Evolutionary conservation across 2,329 filamentous ascomycete genomes (phyloP).

Genomic region (Stemphylium beticola): DNA sequence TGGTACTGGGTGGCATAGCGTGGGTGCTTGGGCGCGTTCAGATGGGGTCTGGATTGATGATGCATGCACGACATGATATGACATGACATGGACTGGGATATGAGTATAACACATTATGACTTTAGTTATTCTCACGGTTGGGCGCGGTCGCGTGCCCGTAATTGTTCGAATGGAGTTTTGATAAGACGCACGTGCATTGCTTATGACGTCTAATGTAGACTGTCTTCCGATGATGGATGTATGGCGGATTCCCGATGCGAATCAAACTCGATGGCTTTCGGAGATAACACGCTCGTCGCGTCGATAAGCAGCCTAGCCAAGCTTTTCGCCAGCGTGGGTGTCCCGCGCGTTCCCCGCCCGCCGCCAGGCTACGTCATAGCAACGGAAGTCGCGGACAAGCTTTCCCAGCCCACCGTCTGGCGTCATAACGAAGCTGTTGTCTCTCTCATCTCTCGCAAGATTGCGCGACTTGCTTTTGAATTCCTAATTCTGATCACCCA

Average conservation of each 20-base stretch:
- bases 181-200: neutral
- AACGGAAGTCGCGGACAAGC: slow-evolving; percentile 21
- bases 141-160: neutral
- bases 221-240: neutral
- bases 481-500: neutral
- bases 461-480: neutral
- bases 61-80: too few species aligned
- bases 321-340: slow-evolving; percentile 20
- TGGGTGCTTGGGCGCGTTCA: slow-evolving; percentile 20
- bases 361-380: slow-evolving; percentile 27
- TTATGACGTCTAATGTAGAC: neutral
- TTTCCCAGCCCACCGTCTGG: neutral
- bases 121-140: neutral
- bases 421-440: slow-evolving; percentile 8
- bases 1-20: slow-evolving; percentile 28
- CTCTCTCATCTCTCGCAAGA: neutral
- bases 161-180: neutral
- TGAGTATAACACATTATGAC: slow-evolving; percentile 1
- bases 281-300: neutral
- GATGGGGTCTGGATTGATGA: neutral
- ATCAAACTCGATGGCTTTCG: neutral
- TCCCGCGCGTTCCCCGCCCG: slow-evolving; percentile 7
- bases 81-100: neutral
- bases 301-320: slow-evolving; percentile 22
- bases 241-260: neutral